Base-by-base conservation (phyloP, 352 stramenopile genomes). In the Vaucheria bursata region DNA sequence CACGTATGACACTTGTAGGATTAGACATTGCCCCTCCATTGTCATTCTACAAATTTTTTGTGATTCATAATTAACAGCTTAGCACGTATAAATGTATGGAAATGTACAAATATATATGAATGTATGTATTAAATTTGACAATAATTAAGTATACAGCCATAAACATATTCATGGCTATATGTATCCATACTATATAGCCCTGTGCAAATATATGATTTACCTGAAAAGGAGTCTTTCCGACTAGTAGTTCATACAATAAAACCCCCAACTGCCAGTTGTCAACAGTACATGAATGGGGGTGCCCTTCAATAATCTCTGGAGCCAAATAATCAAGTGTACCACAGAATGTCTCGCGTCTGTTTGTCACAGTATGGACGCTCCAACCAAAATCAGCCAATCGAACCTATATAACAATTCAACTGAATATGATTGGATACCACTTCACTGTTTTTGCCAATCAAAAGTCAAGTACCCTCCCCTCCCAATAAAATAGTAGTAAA, bases 321-420 rank as follows among this genome's bases (percentile, higher is more conserved):
- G 96, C 92, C 1, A 99, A 85, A 84, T 99, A 99, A 85, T 99
- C 96, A 0, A 99, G 86, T 5, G 96, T 99, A 4, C 95, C 96
- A 85, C 96, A 99, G 25, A 99, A 88, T 18, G 96, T 99, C 49
- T 94, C 97, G n/a, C 96, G 88, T 53, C 95, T 84, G 32, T 90
- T 96, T 0, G 93, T 97, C 49, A 94, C 94, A 8, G 96, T 93
- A 84, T 99, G 96, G 59, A 98, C 95, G 0, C 93, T 97, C 95
- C 95, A 99, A 33, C 96, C 96, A 87, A 99, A 99, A 81, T 99
- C 96, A 31, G 95, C 95, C 79, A 99, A 97, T 87, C 99, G 99
- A 74, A 99, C 92, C 80, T 98, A 91, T n/a, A 90, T 89, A 3
- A 0, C 25, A 8, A 71, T 50, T 1, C 25, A n/a, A 66, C 18